Evolutionary conservation across 495 filamentous ascomycete species (phyloP).

Genomic region (Penicillium manginii): DNA sequence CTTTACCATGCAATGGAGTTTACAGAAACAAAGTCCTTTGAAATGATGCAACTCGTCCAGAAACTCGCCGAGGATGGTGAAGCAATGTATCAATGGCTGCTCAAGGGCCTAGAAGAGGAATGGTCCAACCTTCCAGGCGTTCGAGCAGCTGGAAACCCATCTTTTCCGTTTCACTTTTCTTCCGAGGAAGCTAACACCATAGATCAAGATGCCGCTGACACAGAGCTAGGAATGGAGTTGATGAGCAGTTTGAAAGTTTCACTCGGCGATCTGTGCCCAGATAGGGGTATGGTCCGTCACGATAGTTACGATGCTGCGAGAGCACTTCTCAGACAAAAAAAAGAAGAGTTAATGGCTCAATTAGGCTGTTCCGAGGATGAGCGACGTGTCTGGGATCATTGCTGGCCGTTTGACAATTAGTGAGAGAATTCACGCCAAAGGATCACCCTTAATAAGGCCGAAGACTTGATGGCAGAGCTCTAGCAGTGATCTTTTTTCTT

Average conservation of each 20-base stretch:
- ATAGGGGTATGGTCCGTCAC: constrained; percentile 25
- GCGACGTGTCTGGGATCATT: not conserved
- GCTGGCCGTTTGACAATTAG: constrained; percentile 4
- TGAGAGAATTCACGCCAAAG: too few species aligned
- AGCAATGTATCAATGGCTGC: constrained; percentile 25
- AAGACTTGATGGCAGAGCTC: not conserved
- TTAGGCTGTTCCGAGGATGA: not conserved
- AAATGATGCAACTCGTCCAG: constrained; percentile 25
- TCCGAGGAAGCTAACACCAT: constrained; percentile 23
- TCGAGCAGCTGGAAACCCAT: constrained; percentile 25
- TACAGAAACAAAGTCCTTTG: constrained; percentile 23
- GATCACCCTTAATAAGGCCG: too few species aligned
- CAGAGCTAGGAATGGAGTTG: constrained; percentile 29
- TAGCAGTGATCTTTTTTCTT: not conserved
- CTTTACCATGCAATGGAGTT: constrained; percentile 32
- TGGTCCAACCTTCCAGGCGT: constrained; percentile 30
- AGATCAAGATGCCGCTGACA: constrained; percentile 25
- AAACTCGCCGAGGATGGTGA: constrained; percentile 32
- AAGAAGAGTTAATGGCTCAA: not conserved
- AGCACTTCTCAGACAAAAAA: not conserved
- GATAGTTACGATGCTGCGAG: constrained; percentile 15
- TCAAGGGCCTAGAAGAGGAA: constrained; percentile 27
- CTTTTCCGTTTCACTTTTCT: constrained; percentile 27
- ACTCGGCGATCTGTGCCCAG: constrained; percentile 27
- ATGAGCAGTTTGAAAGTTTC: constrained; percentile 25